Percentiles rank a stretch among this genome's conserved stretches.
Evolutionary conservation across 2,329 filamentous ascomycete genomes (phyloP).

Genomic region (Huntiella savannae): DNA sequence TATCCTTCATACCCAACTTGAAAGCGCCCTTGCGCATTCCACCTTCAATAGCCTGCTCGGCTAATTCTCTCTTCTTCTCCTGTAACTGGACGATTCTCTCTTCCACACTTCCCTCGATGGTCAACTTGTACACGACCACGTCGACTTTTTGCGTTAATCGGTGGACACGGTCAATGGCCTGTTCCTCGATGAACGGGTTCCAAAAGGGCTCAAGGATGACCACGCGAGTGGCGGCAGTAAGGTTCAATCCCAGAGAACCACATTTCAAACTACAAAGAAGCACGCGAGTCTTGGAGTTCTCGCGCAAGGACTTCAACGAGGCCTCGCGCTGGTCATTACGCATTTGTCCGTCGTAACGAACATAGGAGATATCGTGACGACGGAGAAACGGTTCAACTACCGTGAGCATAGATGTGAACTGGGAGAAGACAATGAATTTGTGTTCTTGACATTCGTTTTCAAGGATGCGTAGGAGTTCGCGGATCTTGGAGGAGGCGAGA

Average conservation of each 20-base stretch:
- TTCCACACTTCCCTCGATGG: slow-evolving; percentile 71
- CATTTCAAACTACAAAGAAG: slow-evolving; percentile 88
- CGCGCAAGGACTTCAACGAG: slow-evolving; percentile 57
- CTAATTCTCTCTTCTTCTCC: slow-evolving; percentile 78
- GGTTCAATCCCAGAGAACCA: slow-evolving; percentile 77
- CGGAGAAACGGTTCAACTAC: slow-evolving; percentile 82
- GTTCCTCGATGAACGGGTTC: slow-evolving; percentile 99
- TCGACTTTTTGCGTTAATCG: slow-evolving; percentile 93
- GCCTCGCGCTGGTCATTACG: slow-evolving; percentile 81
- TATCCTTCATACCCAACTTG: slow-evolving; percentile 84
- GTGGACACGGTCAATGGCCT: slow-evolving; percentile 95
- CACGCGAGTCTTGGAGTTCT: slow-evolving; percentile 56
- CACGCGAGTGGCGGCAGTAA: slow-evolving; percentile 83
- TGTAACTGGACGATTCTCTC: slow-evolving; percentile 88
- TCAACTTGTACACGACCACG: slow-evolving; percentile 88
- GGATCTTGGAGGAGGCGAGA: slow-evolving; percentile 74
- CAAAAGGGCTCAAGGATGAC: slow-evolving; percentile 96
- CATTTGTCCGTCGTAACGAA: slow-evolving; percentile 91
- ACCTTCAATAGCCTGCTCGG: slow-evolving; percentile 78
- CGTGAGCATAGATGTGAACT: slow-evolving; percentile 97
- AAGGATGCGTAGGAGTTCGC: slow-evolving; percentile 64
- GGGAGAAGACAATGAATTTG: slow-evolving; percentile 97
- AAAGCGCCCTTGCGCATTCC: slow-evolving; percentile 52
- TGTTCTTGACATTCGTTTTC: slow-evolving; percentile 58
- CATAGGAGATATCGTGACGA: slow-evolving; percentile 54